A percentile compares a stretch with the other conserved stretches of the same genome.
phyloP scores from a whole-genome alignment of 768 basidiomycete species.

The Tephrocybe sp. region DNA sequence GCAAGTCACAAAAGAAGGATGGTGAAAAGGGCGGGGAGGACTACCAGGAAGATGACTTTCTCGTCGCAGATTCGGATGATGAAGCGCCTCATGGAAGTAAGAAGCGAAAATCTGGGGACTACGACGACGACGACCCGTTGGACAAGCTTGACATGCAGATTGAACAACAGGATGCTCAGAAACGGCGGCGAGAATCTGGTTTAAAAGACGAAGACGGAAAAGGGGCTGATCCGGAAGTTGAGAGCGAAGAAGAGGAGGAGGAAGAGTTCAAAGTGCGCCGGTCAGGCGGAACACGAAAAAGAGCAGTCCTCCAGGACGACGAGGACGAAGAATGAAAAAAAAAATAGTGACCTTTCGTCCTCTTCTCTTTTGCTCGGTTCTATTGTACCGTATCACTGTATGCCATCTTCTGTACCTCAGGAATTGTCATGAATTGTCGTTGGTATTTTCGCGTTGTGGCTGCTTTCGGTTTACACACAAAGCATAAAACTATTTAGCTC shows the following conservation, averaged over 20 bases:
- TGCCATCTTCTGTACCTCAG: neutral
- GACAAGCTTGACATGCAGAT: slow-evolving; percentile 75
- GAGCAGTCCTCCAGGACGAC: slow-evolving; percentile 61
- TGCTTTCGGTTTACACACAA: too few species aligned
- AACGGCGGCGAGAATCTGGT: slow-evolving; percentile 35
- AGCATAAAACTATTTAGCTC: too few species aligned
- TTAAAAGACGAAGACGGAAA: slow-evolving; percentile 24
- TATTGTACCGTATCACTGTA: neutral
- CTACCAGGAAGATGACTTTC: slow-evolving; percentile 84
- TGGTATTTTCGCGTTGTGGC: neutral
- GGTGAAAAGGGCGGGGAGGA: slow-evolving; percentile 58
- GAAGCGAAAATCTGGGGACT: slow-evolving; percentile 35
- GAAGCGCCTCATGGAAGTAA: slow-evolving; percentile 47
- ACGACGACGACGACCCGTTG: slow-evolving; percentile 50
- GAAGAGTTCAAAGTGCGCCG: slow-evolving; percentile 69
- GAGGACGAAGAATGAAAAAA: slow-evolving; percentile 48
- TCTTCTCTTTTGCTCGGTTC: too few species aligned
- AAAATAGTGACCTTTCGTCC: neutral
- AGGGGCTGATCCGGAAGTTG: slow-evolving; percentile 27
- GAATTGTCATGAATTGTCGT: neutral
- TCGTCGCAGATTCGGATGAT: slow-evolving; percentile 78
- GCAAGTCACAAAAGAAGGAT: slow-evolving; percentile 47
- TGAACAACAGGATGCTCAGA: slow-evolving; percentile 54
- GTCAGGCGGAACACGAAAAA: slow-evolving; percentile 52
- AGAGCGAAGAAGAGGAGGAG: slow-evolving; percentile 40